These are phyloP conservation scores for Melaleuca quinquenervia DNA, from an alignment of 345 rosid species.

Conservation along the genomic window DNA sequence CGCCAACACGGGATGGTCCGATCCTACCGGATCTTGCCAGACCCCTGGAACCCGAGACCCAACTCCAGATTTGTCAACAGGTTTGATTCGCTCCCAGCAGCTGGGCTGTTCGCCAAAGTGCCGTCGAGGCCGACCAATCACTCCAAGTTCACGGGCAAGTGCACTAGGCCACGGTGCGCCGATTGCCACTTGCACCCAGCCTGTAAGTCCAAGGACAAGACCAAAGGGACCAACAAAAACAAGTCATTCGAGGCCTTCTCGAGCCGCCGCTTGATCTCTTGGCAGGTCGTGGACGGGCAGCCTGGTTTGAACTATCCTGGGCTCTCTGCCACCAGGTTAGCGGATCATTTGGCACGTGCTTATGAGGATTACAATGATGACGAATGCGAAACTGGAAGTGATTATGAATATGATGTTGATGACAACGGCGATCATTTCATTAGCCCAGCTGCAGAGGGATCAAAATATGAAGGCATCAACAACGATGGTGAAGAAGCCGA, in stretches of 20 bases:
- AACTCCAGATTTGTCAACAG: conserved; percentile 13
- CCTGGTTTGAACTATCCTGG: conserved; percentile 20
- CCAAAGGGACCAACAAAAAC: conserved; percentile 46
- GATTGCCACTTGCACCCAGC: conserved; percentile 34
- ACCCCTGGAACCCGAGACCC: conserved; percentile 30
- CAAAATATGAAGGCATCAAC: background rate
- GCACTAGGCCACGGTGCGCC: conserved; percentile 26
- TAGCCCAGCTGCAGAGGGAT: background rate
- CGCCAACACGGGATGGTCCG: conserved; percentile 66
- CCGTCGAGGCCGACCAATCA: conserved; percentile 44
- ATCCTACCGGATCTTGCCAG: conserved; percentile 31
- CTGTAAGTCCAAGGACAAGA: conserved; percentile 39
- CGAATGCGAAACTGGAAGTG: background rate
- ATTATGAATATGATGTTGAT: background rate
- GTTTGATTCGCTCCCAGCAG: conserved; percentile 23
- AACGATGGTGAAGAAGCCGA: conserved; percentile 2
- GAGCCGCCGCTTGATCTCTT: conserved; percentile 18
- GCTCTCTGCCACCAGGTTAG: conserved; percentile 37
- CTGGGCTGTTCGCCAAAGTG: conserved; percentile 31
- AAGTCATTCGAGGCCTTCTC: conserved; percentile 30
- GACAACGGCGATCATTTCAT: background rate
- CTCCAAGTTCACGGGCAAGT: conserved; percentile 64
- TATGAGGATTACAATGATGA: conserved; percentile 3
- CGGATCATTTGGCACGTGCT: conserved; percentile 23
- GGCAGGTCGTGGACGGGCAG: conserved; percentile 26